Evolutionary conservation across 768 basidiomycete species (phyloP).

Genomic region (Kwoniella dejecticola): DNA sequence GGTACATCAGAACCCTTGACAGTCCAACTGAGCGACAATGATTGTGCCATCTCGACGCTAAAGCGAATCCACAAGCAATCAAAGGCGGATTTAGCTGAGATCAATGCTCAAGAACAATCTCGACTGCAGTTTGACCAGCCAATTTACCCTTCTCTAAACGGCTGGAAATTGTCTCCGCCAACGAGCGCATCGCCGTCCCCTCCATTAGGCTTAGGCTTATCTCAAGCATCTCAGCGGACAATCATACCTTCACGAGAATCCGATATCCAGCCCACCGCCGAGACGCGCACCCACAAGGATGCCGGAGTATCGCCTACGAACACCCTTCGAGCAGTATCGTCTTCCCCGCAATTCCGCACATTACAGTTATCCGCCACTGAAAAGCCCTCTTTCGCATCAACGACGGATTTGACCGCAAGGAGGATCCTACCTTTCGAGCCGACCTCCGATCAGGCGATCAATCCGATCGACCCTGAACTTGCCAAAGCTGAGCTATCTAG

Average conservation of each 20-base stretch:
- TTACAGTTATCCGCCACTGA: neutral
- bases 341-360: conserved; percentile 21
- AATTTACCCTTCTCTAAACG: conserved; percentile 6
- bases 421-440: conserved; percentile 20
- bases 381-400: neutral
- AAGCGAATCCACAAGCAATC: conserved; percentile 24
- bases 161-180: conserved; percentile 20
- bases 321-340: conserved; percentile 25
- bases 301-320: neutral
- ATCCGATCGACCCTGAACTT: conserved; percentile 37
- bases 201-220: conserved; percentile 1
- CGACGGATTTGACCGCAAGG: neutral
- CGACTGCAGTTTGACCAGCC: neutral
- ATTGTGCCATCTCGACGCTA: conserved; percentile 15
- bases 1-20: conserved; percentile 1
- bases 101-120: too few relatives aligned
- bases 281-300: too few relatives aligned
- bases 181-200: neutral
- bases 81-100: conserved; percentile 5
- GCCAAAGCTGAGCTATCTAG: conserved; percentile 43
- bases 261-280: neutral
- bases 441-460: conserved; percentile 14
- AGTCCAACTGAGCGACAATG: neutral
- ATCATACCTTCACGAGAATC: neutral
- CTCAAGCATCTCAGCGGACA: conserved; percentile 8